These are phyloP conservation scores for Phytophthora pseudosyringae DNA, from an alignment of 352 stramenopile genomes.

Conservation along the genomic window DNA sequence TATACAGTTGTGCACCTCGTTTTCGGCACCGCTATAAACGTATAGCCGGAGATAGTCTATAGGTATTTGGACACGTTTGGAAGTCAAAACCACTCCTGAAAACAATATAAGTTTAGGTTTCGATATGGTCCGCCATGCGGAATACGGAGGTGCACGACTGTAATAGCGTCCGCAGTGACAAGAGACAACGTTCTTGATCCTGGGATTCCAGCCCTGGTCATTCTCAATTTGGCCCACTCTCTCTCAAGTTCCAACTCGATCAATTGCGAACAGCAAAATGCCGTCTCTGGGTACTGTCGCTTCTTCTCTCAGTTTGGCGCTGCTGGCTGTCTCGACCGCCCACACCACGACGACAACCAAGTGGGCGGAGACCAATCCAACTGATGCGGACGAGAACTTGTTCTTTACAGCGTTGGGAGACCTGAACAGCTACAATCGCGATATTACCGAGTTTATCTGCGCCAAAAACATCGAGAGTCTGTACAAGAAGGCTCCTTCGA, in stretches of 20 bases:
- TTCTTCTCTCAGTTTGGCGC: background rate
- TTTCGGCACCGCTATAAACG: no score
- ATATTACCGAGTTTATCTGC: conserved; percentile 5
- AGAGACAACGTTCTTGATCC: background rate
- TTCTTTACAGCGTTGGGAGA: background rate
- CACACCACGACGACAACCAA: background rate
- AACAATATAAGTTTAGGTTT: no score
- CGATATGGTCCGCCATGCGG: no score
- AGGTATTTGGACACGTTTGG: no score
- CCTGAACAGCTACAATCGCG: background rate
- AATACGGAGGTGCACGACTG: no score
- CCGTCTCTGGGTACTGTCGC: background rate
- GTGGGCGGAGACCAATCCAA: background rate
- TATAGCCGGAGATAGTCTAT: no score
- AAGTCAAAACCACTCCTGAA: no score
- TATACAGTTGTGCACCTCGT: no score
- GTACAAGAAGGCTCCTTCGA: background rate
- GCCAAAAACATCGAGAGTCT: background rate
- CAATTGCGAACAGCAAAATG: conserved; percentile 2
- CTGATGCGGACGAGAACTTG: background rate
- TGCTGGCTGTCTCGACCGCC: background rate
- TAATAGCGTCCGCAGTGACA: no score
- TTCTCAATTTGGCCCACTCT: background rate
- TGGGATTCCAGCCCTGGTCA: background rate
- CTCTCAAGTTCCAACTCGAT: background rate